phyloP scores from a whole-genome alignment of 164 flowering plant genomes.

The Houttuynia cordata region DNA sequence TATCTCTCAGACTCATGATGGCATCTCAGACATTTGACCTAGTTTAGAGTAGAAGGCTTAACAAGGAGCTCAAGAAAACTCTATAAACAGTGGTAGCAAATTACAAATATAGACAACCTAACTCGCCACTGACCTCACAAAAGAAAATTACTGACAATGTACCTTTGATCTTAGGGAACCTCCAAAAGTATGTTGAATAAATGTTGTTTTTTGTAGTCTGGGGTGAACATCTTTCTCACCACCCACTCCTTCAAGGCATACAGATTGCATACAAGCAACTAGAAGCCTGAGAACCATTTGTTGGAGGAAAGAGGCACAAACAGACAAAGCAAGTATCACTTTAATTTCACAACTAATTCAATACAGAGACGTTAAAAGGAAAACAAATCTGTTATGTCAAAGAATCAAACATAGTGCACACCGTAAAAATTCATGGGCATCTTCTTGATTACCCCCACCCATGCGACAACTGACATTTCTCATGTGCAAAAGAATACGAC shows the following conservation, averaged over 20 bases:
- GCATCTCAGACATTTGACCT: slow-evolving; percentile 79
- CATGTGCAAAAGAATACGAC: slow-evolving; percentile 49
- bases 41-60: slow-evolving; percentile 5
- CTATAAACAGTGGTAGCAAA: too few relatives aligned
- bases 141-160: background rate
- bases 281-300: slow-evolving; percentile 36
- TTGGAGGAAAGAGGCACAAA: background rate
- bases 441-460: slow-evolving; percentile 91
- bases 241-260: slow-evolving; percentile 62
- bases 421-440: slow-evolving; percentile 95
- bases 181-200: slow-evolving; percentile 75
- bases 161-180: slow-evolving; percentile 83
- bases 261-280: slow-evolving; percentile 80
- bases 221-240: slow-evolving; percentile 57
- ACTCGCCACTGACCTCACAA: background rate
- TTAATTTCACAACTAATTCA: background rate
- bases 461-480: slow-evolving; percentile 46
- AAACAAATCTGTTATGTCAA: background rate
- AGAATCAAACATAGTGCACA: slow-evolving; percentile 4
- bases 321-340: background rate
- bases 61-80: too few relatives aligned
- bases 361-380: background rate
- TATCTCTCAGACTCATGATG: slow-evolving; percentile 60
- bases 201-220: slow-evolving; percentile 74
- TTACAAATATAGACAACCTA: too few relatives aligned